Percentiles rank a stretch among this genome's conserved stretches.
Evolutionary conservation across 1,284 basidiomycete species (phyloP).

Genomic region (Trametes hirsuta): DNA sequence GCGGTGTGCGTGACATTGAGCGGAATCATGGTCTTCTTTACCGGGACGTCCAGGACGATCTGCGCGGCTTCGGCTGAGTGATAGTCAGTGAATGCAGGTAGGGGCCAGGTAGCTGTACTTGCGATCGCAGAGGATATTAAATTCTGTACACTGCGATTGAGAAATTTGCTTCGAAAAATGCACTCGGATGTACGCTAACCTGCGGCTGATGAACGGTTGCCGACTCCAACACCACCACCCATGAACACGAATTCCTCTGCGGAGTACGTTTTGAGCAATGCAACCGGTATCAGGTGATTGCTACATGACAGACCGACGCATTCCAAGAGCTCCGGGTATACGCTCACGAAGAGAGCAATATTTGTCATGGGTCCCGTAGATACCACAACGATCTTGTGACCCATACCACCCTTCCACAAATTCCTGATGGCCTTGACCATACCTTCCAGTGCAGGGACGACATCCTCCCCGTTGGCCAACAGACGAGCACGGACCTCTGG

Average conservation of each 20-base stretch:
- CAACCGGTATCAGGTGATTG: neutral
- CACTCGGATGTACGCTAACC: constrained; percentile 40
- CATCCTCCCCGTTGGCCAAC: constrained; percentile 40
- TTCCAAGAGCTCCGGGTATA: constrained; percentile 70
- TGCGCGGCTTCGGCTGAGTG: constrained; percentile 76
- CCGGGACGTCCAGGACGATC: constrained; percentile 68
- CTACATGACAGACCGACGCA: constrained; percentile 43
- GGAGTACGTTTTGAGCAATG: neutral
- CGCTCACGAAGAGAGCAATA: constrained; percentile 73
- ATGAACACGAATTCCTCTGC: constrained; percentile 80
- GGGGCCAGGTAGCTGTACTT: constrained; percentile 31
- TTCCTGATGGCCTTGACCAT: constrained; percentile 60
- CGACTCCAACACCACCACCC: constrained; percentile 87
- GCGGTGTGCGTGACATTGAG: constrained; percentile 86
- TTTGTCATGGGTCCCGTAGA: constrained; percentile 88
- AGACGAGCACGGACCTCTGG: constrained; percentile 53
- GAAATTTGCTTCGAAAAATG: neutral
- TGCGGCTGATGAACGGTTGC: constrained; percentile 77
- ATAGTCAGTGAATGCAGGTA: neutral
- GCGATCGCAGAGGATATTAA: constrained; percentile 84
- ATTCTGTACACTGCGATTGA: constrained; percentile 49
- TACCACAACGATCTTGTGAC: constrained; percentile 63
- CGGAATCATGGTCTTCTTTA: constrained; percentile 72
- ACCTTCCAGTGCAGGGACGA: constrained; percentile 62
- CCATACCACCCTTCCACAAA: constrained; percentile 56